Evolutionary conservation across 2,329 filamentous ascomycete genomes (phyloP).

Genomic region (Aureobasidium sp.): DNA sequence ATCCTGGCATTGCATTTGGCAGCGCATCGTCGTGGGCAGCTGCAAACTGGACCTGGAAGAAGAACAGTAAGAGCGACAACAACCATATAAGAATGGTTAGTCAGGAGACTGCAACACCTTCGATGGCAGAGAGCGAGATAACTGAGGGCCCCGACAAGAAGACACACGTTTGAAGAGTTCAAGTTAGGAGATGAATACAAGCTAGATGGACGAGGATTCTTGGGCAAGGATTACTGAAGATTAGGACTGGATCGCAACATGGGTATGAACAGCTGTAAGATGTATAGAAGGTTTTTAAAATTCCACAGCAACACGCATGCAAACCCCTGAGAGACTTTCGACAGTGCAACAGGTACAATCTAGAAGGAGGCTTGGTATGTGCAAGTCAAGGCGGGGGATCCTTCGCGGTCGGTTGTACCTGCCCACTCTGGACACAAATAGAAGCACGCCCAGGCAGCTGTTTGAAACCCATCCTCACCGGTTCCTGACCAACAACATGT

Average conservation of each 20-base stretch:
- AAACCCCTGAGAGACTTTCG: not conserved
- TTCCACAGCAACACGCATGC: not conserved
- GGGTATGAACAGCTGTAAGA: too few species aligned
- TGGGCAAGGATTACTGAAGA: too few species aligned
- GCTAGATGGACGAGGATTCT: not conserved
- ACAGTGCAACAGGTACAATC: not conserved
- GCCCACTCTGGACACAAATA: not conserved
- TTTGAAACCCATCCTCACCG: not conserved
- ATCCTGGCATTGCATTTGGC: conserved; percentile 30
- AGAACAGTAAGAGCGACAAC: not conserved
- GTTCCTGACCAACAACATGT: not conserved
- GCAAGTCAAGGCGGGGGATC: not conserved
- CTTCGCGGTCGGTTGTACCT: not conserved
- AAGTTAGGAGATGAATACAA: too few species aligned
- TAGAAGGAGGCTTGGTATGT: not conserved
- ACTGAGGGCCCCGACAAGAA: not conserved
- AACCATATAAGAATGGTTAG: not conserved
- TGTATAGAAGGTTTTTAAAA: not conserved
- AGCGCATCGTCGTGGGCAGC: conserved; percentile 3
- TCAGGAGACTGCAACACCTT: not conserved
- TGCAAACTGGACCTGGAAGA: conserved; percentile 14
- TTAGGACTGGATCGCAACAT: too few species aligned
- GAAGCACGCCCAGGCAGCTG: not conserved
- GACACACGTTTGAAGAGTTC: not conserved
- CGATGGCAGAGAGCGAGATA: not conserved